Conservation (phyloP, 2,329 filamentous ascomycete genomes). For the Hypoxylon sp. region DNA sequence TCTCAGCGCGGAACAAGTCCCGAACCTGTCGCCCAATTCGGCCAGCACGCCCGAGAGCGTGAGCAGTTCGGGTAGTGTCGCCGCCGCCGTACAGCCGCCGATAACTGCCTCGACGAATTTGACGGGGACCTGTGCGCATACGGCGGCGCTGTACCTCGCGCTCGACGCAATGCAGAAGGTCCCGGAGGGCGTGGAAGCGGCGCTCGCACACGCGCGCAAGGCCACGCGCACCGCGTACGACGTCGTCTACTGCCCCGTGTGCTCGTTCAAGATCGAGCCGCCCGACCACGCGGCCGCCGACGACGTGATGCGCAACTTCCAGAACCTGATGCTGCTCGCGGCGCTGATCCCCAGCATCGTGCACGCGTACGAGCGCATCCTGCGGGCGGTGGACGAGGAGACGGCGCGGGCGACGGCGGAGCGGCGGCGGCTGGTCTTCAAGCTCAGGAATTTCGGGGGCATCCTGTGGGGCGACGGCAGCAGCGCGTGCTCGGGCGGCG, state of each 20-base stretch:
- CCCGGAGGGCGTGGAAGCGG: constrained; percentile 59
- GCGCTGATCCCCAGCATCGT: constrained; percentile 69
- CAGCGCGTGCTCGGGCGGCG: neutral
- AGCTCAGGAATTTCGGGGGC: constrained; percentile 62
- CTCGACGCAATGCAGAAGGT: constrained; percentile 64
- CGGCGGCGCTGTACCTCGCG: constrained; percentile 63
- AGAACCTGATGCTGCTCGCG: constrained; percentile 70
- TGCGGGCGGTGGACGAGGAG: constrained; percentile 67
- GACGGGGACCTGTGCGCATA: constrained; percentile 58
- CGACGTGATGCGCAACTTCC: constrained; percentile 63
- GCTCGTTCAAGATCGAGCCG: constrained; percentile 57
- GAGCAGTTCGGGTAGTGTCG: constrained; percentile 11
- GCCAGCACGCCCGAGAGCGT: constrained; percentile 45
- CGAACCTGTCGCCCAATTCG: constrained; percentile 45
- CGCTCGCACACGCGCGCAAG: constrained; percentile 62
- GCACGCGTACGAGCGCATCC: constrained; percentile 68
- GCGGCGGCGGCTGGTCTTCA: constrained; percentile 59
- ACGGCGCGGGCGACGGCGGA: constrained; percentile 59
- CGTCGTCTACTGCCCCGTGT: constrained; percentile 64
- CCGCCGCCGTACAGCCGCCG: neutral
- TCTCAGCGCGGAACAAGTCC: constrained; percentile 40
- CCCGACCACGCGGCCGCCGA: constrained; percentile 39
- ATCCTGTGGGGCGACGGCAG: constrained; percentile 56
- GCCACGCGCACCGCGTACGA: constrained; percentile 64
- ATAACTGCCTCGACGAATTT: constrained; percentile 2